Percentiles rank a stretch among this genome's conserved stretches.
Conservation (phyloP, 2,329 filamentous ascomycete species). For the Colletotrichum sp. region DNA sequence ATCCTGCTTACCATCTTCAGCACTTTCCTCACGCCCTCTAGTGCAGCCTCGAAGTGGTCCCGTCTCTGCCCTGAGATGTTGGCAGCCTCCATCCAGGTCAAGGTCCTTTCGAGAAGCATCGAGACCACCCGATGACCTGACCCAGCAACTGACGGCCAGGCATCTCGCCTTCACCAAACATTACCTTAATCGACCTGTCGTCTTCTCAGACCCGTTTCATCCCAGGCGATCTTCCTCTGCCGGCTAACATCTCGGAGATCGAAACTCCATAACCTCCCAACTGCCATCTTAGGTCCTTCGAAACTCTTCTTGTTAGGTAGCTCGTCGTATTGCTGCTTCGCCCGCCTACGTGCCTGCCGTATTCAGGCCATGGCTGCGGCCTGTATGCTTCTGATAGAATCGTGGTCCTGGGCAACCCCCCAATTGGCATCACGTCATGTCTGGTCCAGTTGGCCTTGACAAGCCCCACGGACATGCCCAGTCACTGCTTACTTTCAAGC, state of each 20-base stretch:
- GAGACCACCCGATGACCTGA: background rate
- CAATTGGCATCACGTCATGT: background rate
- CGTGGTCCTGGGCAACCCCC: background rate
- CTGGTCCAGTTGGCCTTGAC: background rate
- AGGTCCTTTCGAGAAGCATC: background rate
- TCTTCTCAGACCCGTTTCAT: conserved; percentile 16
- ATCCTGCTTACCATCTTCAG: conserved; percentile 8
- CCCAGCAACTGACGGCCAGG: background rate
- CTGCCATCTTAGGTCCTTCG: background rate
- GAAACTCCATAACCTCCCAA: background rate
- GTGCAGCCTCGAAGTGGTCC: background rate
- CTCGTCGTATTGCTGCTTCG: background rate
- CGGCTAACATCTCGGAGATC: background rate
- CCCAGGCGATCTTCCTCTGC: background rate
- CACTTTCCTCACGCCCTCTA: background rate
- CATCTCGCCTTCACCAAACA: background rate
- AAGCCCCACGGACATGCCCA: background rate
- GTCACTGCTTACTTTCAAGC: background rate
- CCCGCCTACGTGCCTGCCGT: background rate
- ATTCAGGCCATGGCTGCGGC: background rate
- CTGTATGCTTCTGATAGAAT: background rate
- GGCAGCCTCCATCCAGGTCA: background rate
- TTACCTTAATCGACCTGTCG: background rate
- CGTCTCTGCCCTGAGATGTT: background rate
- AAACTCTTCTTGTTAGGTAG: background rate